phyloP scores from a whole-genome alignment of 441 rosid genomes.

The Mallotus repandus region DNA sequence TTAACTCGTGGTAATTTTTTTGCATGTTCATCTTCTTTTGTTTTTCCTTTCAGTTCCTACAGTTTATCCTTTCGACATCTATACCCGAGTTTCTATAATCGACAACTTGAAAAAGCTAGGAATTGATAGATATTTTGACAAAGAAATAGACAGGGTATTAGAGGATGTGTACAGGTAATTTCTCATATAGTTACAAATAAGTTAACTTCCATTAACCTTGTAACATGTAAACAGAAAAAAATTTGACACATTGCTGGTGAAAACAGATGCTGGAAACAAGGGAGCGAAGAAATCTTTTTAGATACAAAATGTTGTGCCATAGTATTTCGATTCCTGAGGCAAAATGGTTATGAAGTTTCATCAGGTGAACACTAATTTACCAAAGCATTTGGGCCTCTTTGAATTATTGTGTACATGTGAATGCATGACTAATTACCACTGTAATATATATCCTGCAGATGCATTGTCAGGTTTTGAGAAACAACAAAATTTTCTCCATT shows the following conservation, averaged over 20 bases:
- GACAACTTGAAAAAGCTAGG: neutral
- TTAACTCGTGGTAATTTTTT: too few species aligned
- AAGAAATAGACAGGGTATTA: neutral
- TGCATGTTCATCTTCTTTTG: too few species aligned
- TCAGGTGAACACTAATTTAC: neutral
- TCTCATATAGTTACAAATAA: neutral
- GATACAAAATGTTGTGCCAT: constrained; percentile 7
- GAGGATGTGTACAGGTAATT: constrained; percentile 4
- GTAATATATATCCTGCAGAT: neutral
- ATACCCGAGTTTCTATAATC: neutral
- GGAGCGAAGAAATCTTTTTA: constrained; percentile 2
- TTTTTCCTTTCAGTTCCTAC: constrained; percentile 2
- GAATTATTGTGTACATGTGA: neutral
- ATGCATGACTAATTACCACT: too few species aligned
- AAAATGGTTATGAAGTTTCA: constrained; percentile 4
- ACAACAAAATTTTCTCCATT: neutral
- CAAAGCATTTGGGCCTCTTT: neutral
- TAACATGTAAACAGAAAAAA: too few species aligned
- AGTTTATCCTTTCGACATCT: constrained; percentile 4
- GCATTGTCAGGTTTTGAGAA: neutral
- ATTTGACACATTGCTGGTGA: neutral
- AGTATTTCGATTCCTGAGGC: neutral
- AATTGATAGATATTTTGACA: neutral
- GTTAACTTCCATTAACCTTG: too few species aligned
- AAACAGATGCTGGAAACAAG: neutral